Conservation (phyloP, 805 yeast species). For the Yamadazyma takamatsuzukensis region DNA sequence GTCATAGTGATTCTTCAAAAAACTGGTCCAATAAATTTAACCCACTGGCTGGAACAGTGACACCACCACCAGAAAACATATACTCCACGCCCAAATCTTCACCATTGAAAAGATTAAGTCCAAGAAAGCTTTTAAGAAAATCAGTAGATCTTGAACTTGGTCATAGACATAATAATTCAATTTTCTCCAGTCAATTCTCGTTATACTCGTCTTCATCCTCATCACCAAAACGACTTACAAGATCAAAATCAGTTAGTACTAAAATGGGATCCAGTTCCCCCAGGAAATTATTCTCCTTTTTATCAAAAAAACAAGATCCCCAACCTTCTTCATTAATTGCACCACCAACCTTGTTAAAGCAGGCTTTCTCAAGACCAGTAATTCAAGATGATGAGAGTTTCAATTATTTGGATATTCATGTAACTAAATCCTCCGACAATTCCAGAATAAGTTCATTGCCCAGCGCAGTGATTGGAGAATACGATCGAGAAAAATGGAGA, state of each 20-base stretch:
- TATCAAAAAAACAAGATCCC: conserved; percentile 3
- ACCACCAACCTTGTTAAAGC: conserved; percentile 15
- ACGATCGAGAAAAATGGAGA: conserved; percentile 65
- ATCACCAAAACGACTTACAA: conserved; percentile 13
- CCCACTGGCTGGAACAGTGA: conserved; percentile 3
- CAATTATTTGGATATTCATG: conserved; percentile 25
- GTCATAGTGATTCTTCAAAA: neutral
- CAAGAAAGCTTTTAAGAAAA: conserved; percentile 21
- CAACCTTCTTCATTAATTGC: conserved; percentile 5
- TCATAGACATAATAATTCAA: conserved; percentile 26
- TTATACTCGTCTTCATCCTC: conserved; percentile 16
- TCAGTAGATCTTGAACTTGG: conserved; percentile 10
- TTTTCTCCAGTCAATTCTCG: conserved; percentile 24
- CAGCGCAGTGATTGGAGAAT: conserved; percentile 57
- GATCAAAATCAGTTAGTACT: too few species aligned
- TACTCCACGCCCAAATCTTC: conserved; percentile 16
- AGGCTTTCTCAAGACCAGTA: conserved; percentile 12
- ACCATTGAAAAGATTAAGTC: conserved; percentile 33
- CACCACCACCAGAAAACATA: conserved; percentile 13
- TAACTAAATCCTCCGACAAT: conserved; percentile 22
- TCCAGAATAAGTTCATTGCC: conserved; percentile 48
- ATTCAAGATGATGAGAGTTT: conserved; percentile 1
- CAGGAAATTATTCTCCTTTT: conserved; percentile 9
- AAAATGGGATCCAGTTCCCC: conserved; percentile 9
- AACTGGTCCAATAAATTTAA: neutral